Conservation (phyloP, 148 eudicot genomes). For the Cornus florida region DNA sequence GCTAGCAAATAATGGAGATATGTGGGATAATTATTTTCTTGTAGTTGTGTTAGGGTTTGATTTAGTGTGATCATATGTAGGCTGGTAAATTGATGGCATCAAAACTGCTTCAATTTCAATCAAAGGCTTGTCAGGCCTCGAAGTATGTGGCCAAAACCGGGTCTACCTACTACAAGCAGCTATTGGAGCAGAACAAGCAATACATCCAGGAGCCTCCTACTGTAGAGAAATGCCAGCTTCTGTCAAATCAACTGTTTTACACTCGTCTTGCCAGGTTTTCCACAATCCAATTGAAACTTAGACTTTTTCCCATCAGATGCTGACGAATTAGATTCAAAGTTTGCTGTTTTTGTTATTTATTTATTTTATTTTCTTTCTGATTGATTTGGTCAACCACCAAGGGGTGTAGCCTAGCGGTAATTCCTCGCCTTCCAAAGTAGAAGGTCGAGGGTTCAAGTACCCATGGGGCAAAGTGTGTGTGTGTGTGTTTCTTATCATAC, state of each 20-base stretch:
- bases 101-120: conserved; percentile 45
- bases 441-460: no score
- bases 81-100: conserved; percentile 53
- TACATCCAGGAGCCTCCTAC: conserved; percentile 63
- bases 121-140: conserved; percentile 55
- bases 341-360: no score
- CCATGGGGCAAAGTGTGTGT: no score
- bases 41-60: neutral
- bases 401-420: no score
- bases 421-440: no score
- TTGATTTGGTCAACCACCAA: no score
- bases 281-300: neutral
- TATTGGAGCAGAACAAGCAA: conserved; percentile 66
- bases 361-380: no score
- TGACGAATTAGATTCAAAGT: neutral
- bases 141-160: conserved; percentile 44
- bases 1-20: neutral
- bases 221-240: conserved; percentile 58
- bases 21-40: neutral
- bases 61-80: conserved; percentile 8
- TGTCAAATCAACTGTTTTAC: conserved; percentile 64
- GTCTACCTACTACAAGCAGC: conserved; percentile 53
- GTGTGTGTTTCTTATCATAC: no score
- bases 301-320: neutral
- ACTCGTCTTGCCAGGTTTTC: conserved; percentile 78